Conservation (phyloP, 2,329 filamentous ascomycete species). For the Scytalidium lignicola region DNA sequence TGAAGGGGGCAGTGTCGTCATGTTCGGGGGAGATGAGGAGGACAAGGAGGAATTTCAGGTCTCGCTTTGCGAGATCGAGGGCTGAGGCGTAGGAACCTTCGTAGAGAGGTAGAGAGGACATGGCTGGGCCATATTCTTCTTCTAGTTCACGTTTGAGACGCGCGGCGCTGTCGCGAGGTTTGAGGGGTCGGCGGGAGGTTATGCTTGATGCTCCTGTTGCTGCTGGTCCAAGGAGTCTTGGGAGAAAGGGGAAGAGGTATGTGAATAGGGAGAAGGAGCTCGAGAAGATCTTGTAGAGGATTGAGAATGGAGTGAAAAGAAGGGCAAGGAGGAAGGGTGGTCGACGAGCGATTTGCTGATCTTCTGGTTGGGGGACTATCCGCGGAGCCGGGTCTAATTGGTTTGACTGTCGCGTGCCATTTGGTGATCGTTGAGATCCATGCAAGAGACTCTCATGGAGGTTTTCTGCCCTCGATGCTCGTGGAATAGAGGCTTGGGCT, state of each 20-base stretch:
- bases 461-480: slow-evolving; percentile 65
- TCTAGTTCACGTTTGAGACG: slow-evolving; percentile 91
- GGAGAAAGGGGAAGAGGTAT: slow-evolving; percentile 76
- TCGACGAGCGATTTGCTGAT: slow-evolving; percentile 55
- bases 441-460: slow-evolving; percentile 54
- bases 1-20: slow-evolving; percentile 81
- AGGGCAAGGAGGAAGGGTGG: slow-evolving; percentile 73
- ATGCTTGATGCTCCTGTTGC: slow-evolving; percentile 50
- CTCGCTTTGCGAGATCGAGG: slow-evolving; percentile 81
- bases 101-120: slow-evolving; percentile 61
- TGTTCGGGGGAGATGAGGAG: slow-evolving; percentile 88
- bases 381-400: slow-evolving; percentile 68
- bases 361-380: slow-evolving; percentile 70
- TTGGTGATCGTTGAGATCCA: slow-evolving; percentile 28
- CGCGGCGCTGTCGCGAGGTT: slow-evolving; percentile 80
- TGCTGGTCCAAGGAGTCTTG: slow-evolving; percentile 54
- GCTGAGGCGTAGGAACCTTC: slow-evolving; percentile 91
- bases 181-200: slow-evolving; percentile 66
- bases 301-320: slow-evolving; percentile 73
- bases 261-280: slow-evolving; percentile 67
- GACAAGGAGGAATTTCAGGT: slow-evolving; percentile 87
- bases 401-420: slow-evolving; percentile 27
- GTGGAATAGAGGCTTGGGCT: slow-evolving; percentile 56
- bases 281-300: slow-evolving; percentile 69
- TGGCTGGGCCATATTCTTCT: slow-evolving; percentile 75